Evolutionary conservation across 2,329 filamentous ascomycete genomes (phyloP).

Genomic region (Cladophialophora exuberans): DNA sequence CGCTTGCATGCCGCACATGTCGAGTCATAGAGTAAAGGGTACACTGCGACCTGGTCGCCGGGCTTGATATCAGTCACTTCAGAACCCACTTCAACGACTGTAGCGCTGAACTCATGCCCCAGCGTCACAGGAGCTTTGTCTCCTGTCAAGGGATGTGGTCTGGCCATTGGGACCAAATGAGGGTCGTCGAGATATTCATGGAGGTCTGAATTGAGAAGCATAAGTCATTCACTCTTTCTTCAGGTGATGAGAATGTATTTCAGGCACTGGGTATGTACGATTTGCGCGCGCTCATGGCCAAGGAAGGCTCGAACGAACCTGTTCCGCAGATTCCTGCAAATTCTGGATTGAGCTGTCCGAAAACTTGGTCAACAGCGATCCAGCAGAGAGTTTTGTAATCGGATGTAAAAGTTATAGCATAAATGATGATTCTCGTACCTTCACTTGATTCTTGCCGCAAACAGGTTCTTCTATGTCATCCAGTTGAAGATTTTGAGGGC

Average conservation of each 20-base stretch:
- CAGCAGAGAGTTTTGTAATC: not conserved
- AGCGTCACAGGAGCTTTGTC: conserved; percentile 55
- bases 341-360: conserved; percentile 13
- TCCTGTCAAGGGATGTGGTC: conserved; percentile 56
- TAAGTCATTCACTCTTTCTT: too few species aligned
- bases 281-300: too few species aligned
- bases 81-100: conserved; percentile 38
- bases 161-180: conserved; percentile 47
- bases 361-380: not conserved
- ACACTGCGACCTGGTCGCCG: conserved; percentile 3
- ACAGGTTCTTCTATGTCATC: conserved; percentile 10
- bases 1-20: conserved; percentile 2
- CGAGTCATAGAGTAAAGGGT: not conserved
- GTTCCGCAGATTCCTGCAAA: conserved; percentile 34
- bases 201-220: conserved; percentile 29
- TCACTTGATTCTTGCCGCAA: conserved; percentile 37
- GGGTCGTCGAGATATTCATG: conserved; percentile 52
- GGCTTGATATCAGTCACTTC: not conserved
- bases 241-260: too few species aligned
- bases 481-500: conserved; percentile 1
- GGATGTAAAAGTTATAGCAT: not conserved
- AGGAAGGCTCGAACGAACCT: not conserved
- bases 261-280: too few species aligned
- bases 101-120: conserved; percentile 56
- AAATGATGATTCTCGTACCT: conserved; percentile 30